Evolutionary conservation across 176 grass and related monocot genomes (phyloP).

Genomic region (Musa schizocarpa): DNA sequence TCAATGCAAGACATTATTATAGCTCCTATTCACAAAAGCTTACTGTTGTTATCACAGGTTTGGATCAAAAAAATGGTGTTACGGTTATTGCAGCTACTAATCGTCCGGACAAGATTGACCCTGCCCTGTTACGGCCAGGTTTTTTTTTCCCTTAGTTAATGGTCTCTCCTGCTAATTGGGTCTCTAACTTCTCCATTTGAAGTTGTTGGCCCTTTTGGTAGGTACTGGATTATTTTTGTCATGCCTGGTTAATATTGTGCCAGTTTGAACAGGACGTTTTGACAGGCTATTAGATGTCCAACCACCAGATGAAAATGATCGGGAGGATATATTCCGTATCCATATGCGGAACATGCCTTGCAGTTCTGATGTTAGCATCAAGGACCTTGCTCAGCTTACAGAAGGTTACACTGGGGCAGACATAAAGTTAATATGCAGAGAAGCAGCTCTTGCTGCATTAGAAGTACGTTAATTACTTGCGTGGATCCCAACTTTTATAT

Average conservation of each 20-base stretch:
- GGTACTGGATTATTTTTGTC: neutral
- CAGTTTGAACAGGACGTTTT: slow-evolving; percentile 57
- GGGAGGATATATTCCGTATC: slow-evolving; percentile 68
- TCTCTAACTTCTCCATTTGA: neutral
- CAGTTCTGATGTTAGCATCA: slow-evolving; percentile 39
- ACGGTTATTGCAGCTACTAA: slow-evolving; percentile 95
- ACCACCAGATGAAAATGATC: slow-evolving; percentile 59
- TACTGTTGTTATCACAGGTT: slow-evolving; percentile 41
- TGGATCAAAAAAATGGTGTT: slow-evolving; percentile 55
- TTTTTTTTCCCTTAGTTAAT: neutral
- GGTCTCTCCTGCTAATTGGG: neutral
- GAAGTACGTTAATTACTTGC: slow-evolving; percentile 47
- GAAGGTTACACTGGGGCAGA: slow-evolving; percentile 84
- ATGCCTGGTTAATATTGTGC: neutral
- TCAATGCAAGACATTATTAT: neutral
- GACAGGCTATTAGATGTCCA: slow-evolving; percentile 85
- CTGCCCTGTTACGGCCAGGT: slow-evolving; percentile 85
- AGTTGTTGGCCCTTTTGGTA: neutral
- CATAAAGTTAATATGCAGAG: slow-evolving; percentile 80
- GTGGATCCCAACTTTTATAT: neutral
- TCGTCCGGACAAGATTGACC: slow-evolving; percentile 94
- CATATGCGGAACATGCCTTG: slow-evolving; percentile 59
- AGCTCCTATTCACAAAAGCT: neutral
- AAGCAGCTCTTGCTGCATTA: slow-evolving; percentile 73
- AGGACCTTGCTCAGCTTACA: slow-evolving; percentile 69